These are phyloP conservation scores for Eucalyptus sp. DNA, from an alignment of 345 rosid genomes.

Conservation along the genomic window DNA sequence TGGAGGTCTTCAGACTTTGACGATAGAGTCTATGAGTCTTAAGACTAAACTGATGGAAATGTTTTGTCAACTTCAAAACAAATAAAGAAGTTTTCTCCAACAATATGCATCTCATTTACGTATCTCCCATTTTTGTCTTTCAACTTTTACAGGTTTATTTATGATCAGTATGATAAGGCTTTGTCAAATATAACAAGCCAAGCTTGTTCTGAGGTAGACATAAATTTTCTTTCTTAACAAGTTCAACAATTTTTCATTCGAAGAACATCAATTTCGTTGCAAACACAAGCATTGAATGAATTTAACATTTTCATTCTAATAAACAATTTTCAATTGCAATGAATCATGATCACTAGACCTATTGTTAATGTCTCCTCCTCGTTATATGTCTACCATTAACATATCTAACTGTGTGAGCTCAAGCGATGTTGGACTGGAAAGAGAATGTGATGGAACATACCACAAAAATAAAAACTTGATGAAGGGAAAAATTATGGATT, in stretches of 20 bases:
- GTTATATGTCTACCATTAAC: neutral
- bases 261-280: neutral
- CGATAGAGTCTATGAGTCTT: no score
- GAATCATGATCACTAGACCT: neutral
- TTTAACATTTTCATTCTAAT: neutral
- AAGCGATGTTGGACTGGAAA: neutral
- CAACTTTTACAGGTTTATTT: neutral
- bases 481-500: no score
- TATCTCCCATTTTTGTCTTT: neutral
- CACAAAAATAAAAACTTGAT: no score
- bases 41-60: no score
- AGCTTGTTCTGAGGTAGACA: neutral
- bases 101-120: neutral
- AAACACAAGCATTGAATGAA: neutral
- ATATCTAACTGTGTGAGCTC: neutral
- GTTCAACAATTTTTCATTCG: neutral
- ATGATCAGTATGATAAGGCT: no score
- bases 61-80: no score
- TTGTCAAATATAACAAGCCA: neutral
- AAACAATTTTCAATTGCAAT: neutral
- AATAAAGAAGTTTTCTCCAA: no score
- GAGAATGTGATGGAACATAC: neutral
- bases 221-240: neutral
- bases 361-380: neutral
- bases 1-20: no score